Percentiles rank a stretch among this genome's conserved stretches.
These are phyloP conservation scores for Cichorium intybus DNA, from an alignment of 140 eudicot genomes.

Conservation along the genomic window DNA sequence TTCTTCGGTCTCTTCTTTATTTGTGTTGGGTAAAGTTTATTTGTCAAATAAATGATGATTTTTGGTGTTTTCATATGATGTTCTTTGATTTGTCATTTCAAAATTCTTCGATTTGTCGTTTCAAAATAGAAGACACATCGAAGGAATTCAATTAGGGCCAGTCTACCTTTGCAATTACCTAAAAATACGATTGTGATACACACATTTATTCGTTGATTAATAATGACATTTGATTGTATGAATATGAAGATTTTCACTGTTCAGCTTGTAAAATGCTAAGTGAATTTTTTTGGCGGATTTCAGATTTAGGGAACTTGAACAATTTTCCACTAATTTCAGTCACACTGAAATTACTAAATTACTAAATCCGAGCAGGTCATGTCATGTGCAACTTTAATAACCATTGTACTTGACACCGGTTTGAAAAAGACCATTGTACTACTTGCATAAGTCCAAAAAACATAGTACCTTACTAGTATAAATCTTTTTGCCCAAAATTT, in stretches of 20 bases:
- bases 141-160: neutral
- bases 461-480: neutral
- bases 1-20: neutral
- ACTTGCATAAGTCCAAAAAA: neutral
- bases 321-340: neutral
- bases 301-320: conserved; percentile 11
- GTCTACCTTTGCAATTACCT: neutral
- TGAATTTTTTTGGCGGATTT: neutral
- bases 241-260: neutral
- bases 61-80: neutral
- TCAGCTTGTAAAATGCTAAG: neutral
- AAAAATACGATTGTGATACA: neutral
- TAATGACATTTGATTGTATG: conserved; percentile 15
- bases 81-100: neutral
- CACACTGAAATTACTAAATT: neutral
- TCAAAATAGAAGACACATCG: neutral
- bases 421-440: neutral
- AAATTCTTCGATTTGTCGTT: neutral
- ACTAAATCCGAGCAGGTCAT: neutral
- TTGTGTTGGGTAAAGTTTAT: neutral
- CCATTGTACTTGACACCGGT: neutral
- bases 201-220: neutral
- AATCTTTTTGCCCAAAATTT: neutral
- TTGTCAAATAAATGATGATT: neutral
- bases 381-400: neutral